phyloP scores from a whole-genome alignment of 2,329 filamentous ascomycete species.

The Grosmannia penicillata region DNA sequence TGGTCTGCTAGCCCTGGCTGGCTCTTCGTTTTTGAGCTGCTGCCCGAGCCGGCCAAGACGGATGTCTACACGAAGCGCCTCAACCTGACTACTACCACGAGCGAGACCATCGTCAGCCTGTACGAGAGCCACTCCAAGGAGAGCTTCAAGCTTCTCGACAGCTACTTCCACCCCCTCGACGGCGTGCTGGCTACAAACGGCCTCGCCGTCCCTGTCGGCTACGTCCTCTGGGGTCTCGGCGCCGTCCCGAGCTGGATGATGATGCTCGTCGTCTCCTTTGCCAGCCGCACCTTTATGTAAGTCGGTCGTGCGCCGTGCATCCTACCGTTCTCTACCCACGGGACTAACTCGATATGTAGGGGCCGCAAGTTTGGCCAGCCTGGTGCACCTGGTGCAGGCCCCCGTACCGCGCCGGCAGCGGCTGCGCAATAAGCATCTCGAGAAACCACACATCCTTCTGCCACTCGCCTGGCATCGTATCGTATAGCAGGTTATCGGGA shows the following conservation, averaged over 20 bases:
- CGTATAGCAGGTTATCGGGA: too few relatives aligned
- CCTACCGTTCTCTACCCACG: slow-evolving; percentile 8
- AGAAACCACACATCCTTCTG: too few relatives aligned
- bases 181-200: slow-evolving; percentile 48
- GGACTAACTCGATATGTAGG: slow-evolving; percentile 9
- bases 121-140: slow-evolving; percentile 32
- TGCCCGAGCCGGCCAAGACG: slow-evolving; percentile 47
- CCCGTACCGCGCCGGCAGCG: too few relatives aligned
- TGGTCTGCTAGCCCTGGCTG: slow-evolving; percentile 53
- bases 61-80: slow-evolving; percentile 50
- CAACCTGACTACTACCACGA: slow-evolving; percentile 54
- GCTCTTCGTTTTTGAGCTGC: slow-evolving; percentile 53
- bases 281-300: slow-evolving; percentile 65
- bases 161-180: slow-evolving; percentile 64
- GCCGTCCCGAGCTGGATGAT: slow-evolving; percentile 60
- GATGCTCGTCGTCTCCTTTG: slow-evolving; percentile 61
- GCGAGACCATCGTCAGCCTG: slow-evolving; percentile 46
- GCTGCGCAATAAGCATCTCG: background rate
- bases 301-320: slow-evolving; percentile 21
- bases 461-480: too few relatives aligned
- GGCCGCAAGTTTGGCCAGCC: background rate
- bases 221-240: slow-evolving; percentile 50
- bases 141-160: slow-evolving; percentile 33
- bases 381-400: background rate
- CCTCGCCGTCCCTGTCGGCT: slow-evolving; percentile 49